These are phyloP conservation scores for Miamiensis avidus DNA, from an alignment of 169 alveolate genomes.

Conservation along the genomic window DNA sequence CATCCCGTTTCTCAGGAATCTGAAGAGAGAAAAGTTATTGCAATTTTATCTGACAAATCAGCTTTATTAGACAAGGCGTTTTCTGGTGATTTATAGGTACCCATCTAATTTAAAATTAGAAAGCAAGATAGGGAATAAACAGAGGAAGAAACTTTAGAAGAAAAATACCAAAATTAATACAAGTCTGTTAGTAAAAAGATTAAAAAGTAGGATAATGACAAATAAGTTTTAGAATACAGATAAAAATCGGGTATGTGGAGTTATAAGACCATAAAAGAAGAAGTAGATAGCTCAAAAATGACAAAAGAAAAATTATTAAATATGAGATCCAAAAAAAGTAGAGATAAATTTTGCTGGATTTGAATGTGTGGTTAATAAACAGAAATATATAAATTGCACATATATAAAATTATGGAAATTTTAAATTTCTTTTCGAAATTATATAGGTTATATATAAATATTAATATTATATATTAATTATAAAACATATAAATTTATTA, in stretches of 20 bases:
- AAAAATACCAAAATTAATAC: slow-evolving; percentile 8
- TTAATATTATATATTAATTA: no score
- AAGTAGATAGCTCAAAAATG: neutral
- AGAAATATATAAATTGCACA: no score
- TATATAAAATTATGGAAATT: no score
- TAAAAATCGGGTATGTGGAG: slow-evolving; percentile 31
- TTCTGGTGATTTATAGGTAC: neutral
- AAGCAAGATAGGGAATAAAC: neutral
- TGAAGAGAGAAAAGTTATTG: slow-evolving; percentile 23
- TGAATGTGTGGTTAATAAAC: no score
- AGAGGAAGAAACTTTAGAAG: slow-evolving; percentile 13
- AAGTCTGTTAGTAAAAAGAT: slow-evolving; percentile 5
- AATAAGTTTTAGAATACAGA: slow-evolving; percentile 7
- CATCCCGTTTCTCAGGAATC: neutral
- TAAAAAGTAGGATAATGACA: neutral
- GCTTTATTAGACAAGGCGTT: slow-evolving; percentile 4
- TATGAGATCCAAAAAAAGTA: slow-evolving; percentile 21
- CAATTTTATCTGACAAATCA: slow-evolving; percentile 9
- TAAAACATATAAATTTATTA: no score
- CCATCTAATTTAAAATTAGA: slow-evolving; percentile 8
- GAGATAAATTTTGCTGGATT: slow-evolving; percentile 30
- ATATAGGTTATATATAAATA: no score
- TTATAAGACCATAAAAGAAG: slow-evolving; percentile 7
- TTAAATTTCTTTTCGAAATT: no score
- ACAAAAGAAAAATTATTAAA: slow-evolving; percentile 25